Evolutionary conservation across 805 yeast species (phyloP), one percentile per base, ranked within the genome.

Genomic region (Pichia scutulata): DNA sequence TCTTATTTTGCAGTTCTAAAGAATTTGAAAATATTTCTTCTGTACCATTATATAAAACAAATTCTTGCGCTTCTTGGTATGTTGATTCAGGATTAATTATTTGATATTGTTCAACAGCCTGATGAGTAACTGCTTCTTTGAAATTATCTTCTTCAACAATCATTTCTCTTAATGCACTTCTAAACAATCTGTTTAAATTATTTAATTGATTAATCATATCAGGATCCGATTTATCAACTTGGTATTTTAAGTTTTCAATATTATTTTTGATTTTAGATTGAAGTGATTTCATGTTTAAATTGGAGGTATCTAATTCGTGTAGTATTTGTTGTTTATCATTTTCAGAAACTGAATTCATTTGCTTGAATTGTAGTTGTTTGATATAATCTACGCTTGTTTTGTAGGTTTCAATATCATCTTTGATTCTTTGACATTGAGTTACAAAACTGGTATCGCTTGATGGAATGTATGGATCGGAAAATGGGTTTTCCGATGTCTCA

Each of bases 11-110:
- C 51, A 50, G 45, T 33, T 52, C 54, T 12, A 86, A 71, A n/a
- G 96, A 96, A 69, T 87, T 95, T 48, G 89, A 83, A 70, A 90
- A 90, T 59, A 89, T 82, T 70, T 89, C 96, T 61, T 83, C 85
- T 41, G 86, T 83, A 56, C 83, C 84, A 51, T 80, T 79, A 62
- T 88, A 93, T 57, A 83, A 90, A 52, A 89, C 80, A 40, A 89
- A 95, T 44, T 82, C 86, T 58, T 77, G 79, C 48, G 89, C 85
- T 70, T 89, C 95, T 41, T 74, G 84, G n/a, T 82, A 84, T 18
- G 89, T 75, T 2, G 89, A 87, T 53, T 81, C 83, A 14, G 92
- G 92, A 62, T 81, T 83, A 51, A 86, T 86, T 57, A 89, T 84
- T 61, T 80, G 80, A 71, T 84, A 89, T 73, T 89, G 96, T 67